Evolutionary conservation across 2,329 filamentous ascomycete species (phyloP), one percentile per base, ranked within the genome.

Genomic region (Fusarium chaquense): DNA sequence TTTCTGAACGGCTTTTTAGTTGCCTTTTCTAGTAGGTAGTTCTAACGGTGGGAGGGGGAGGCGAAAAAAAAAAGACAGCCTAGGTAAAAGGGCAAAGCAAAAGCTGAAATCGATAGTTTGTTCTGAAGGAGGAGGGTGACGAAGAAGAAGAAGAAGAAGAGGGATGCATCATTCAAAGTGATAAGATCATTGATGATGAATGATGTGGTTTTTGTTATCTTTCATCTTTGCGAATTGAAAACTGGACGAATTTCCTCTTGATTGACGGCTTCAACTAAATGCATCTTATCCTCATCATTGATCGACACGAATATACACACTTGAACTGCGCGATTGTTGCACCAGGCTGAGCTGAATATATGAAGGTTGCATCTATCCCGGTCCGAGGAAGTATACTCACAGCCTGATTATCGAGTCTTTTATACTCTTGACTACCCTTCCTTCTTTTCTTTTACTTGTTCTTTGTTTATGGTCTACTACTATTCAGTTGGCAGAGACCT

Each of bases 21-120:
- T 24, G 3, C 45, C 10, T 44, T 44, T 44, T 22, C 22, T 44
- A 44, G 32, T 35, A 40, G 15, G 10, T 10, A 40, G 20, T 24
- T 32, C 28, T 33, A 57, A 51, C 33, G 40, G 28, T 28, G 22
- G 40, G 40, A 32, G 58, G 64, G 51, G 63, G 57, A 20, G 36
- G n/a, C 11, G 36, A 24, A 62, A 67, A 54, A 41, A 65, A 26
- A 5, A 36, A 22, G n/a, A 13, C 43, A 62, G 58, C 20, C 20
- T 20, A 3, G 53, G 53, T 33, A 43, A 43, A 40, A 28, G n/a
- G n/a, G 32, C 10, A 30, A 28, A 35, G 10, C 47, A 18, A 28
- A 52, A 40, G 56, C 40, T 53, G 59, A 30, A 62, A 65, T 59
- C 54, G 54, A 65, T 65, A 65, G 62, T 49, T 24, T 65, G 24